Evolutionary conservation across 371 early-diverging fungal species (phyloP).

Genomic region (Enterocytospora artemiae): DNA sequence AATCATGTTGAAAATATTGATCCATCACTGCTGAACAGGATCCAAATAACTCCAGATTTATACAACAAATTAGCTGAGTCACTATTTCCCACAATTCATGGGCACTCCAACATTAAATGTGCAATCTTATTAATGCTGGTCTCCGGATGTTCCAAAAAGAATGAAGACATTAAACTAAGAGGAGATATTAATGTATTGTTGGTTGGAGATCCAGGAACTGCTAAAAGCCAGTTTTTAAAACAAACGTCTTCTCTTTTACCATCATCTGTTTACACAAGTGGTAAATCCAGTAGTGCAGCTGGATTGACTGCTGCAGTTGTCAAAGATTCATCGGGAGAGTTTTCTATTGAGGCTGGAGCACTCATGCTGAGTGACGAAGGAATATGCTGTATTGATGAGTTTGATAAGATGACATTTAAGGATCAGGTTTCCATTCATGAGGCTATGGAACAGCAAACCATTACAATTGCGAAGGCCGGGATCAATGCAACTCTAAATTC

Average conservation of each 20-base stretch:
- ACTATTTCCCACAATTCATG: conserved; percentile 59
- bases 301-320: conserved; percentile 94
- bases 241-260: conserved; percentile 80
- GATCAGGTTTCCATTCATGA: conserved; percentile 99
- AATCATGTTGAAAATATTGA: conserved; percentile 15
- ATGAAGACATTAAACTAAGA: conserved; percentile 72
- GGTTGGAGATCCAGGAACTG: conserved; percentile 96
- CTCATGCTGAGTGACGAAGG: conserved; percentile 96
- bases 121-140: conserved; percentile 57
- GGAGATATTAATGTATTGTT: conserved; percentile 82
- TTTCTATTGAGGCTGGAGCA: conserved; percentile 97
- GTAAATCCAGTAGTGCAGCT: conserved; percentile 92
- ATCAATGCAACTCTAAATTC: conserved; percentile 64
- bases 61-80: conserved; percentile 74
- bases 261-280: conserved; percentile 86
- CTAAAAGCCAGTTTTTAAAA: conserved; percentile 90
- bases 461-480: conserved; percentile 96
- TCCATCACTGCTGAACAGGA: conserved; percentile 23
- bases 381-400: conserved; percentile 96
- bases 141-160: conserved; percentile 63
- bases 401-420: conserved; percentile 93
- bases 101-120: conserved; percentile 56
- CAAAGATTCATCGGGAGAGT: conserved; percentile 95
- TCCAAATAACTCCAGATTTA: conserved; percentile 62
- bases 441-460: conserved; percentile 99